These are phyloP conservation scores for Microsporum ferrugineum DNA, from an alignment of 2,329 filamentous ascomycete species.

Conservation along the genomic window DNA sequence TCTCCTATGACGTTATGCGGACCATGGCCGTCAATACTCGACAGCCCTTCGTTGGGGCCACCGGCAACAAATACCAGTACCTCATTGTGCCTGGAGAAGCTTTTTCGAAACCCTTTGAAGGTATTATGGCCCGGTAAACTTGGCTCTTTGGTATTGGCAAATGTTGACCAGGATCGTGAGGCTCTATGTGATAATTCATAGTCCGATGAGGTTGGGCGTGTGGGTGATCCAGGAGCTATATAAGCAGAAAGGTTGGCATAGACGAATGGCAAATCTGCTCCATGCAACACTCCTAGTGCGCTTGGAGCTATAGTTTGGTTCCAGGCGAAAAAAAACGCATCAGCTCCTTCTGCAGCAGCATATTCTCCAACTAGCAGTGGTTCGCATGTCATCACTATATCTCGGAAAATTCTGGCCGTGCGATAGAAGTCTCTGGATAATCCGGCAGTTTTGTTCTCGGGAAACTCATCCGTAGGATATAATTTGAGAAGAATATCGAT, in stretches of 20 bases:
- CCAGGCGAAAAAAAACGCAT: slow-evolving; percentile 41
- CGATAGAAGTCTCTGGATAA: slow-evolving; percentile 40
- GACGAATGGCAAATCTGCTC: slow-evolving; percentile 44
- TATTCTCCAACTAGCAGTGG: slow-evolving; percentile 35
- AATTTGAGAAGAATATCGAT: neutral
- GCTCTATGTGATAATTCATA: neutral
- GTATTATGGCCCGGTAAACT: neutral
- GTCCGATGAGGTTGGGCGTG: neutral
- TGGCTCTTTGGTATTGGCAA: slow-evolving; percentile 2
- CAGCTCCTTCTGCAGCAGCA: slow-evolving; percentile 28
- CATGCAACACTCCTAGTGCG: slow-evolving; percentile 41
- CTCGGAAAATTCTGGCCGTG: slow-evolving; percentile 39
- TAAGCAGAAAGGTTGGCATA: slow-evolving; percentile 40
- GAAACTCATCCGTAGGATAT: slow-evolving; percentile 24
- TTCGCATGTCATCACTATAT: slow-evolving; percentile 43
- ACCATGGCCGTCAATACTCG: neutral
- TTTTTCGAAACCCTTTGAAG: slow-evolving; percentile 3
- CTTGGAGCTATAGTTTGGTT: slow-evolving; percentile 43
- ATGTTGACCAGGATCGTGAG: slow-evolving; percentile 6
- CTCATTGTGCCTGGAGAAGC: neutral
- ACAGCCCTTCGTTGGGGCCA: slow-evolving; percentile 1
- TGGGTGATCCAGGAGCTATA: slow-evolving; percentile 19
- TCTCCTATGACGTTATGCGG: neutral
- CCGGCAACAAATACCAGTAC: slow-evolving; percentile 3
- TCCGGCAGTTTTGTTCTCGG: slow-evolving; percentile 27